phyloP scores from a whole-genome alignment of 306 rosid species.

The Cotoneaster glaucophyllus region DNA sequence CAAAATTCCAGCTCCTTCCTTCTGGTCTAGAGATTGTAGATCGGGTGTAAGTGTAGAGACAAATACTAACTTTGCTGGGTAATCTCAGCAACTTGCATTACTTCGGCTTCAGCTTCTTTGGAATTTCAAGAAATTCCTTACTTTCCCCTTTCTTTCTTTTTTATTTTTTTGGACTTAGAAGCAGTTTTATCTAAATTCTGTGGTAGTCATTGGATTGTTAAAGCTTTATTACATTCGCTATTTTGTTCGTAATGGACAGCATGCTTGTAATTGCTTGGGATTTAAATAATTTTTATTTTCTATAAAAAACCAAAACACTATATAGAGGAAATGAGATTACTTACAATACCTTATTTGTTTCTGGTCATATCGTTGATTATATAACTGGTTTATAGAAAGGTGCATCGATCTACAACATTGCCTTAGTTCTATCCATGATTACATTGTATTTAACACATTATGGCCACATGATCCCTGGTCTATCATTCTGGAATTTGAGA shows the following conservation, averaged over 20 bases:
- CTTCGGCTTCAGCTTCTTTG: neutral
- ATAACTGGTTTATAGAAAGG: neutral
- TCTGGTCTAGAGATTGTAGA: no score
- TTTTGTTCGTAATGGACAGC: neutral
- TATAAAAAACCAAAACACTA: neutral
- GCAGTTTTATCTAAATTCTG: neutral
- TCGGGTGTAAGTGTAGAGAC: no score
- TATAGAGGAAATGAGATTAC: neutral
- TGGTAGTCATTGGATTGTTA: neutral
- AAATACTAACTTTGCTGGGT: no score
- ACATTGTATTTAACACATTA: neutral
- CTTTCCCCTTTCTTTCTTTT: neutral
- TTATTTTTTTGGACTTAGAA: neutral
- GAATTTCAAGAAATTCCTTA: neutral
- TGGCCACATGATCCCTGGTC: neutral
- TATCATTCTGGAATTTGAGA: neutral
- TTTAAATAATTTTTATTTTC: neutral
- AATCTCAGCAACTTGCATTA: neutral
- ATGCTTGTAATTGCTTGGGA: neutral
- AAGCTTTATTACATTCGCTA: neutral
- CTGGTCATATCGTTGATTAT: neutral
- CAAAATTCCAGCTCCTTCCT: no score
- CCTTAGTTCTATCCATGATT: neutral
- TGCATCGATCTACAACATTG: neutral
- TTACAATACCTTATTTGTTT: neutral